Conservation (phyloP, 257 asterid species). For the Petunia secreta region DNA sequence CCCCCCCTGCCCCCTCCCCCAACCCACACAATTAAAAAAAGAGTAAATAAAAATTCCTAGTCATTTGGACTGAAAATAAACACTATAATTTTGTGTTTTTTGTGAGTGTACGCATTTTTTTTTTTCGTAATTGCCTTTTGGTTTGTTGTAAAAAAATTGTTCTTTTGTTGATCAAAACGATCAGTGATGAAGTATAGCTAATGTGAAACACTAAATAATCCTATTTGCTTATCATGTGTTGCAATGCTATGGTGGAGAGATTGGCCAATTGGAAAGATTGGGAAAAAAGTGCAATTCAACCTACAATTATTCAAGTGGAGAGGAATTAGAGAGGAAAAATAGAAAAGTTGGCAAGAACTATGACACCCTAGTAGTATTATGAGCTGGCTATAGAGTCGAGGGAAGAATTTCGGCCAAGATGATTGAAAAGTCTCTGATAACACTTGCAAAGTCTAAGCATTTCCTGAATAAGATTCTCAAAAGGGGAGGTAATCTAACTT, state of each 20-base stretch:
- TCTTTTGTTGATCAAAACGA: too few species aligned
- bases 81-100: too few species aligned
- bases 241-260: neutral
- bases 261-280: neutral
- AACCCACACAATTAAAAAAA: too few species aligned
- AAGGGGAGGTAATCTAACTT: neutral
- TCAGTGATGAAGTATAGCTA: neutral
- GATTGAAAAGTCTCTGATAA: neutral
- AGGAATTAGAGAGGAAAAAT: neutral
- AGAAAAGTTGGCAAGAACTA: neutral
- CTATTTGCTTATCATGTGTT: neutral
- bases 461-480: constrained; percentile 3
- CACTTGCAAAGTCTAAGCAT: neutral
- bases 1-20: too few species aligned
- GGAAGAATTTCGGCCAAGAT: neutral
- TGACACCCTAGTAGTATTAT: neutral
- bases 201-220: neutral
- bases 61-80: neutral
- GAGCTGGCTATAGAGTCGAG: neutral
- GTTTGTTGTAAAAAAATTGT: too few species aligned
- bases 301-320: neutral
- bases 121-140: too few species aligned
- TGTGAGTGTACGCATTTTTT: neutral
- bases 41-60: too few species aligned
- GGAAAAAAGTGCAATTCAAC: neutral